Percentiles rank a stretch among this genome's conserved stretches.
These are phyloP conservation scores for Lactarius quietus DNA, from an alignment of 768 basidiomycete genomes.

Conservation along the genomic window DNA sequence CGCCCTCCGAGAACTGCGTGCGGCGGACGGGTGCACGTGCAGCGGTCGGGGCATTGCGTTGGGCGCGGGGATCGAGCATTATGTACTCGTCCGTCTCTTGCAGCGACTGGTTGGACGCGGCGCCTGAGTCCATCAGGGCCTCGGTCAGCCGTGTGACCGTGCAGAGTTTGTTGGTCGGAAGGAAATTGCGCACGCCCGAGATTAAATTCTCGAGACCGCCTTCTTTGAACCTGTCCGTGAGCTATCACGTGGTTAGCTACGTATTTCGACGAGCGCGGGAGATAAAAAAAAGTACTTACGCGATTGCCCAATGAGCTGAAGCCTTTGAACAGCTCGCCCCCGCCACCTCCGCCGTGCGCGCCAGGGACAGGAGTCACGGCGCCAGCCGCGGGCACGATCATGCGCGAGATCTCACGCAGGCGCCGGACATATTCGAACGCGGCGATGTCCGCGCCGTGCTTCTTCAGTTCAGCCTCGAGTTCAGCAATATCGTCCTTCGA, in stretches of 20 bases:
- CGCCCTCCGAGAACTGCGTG: constrained; percentile 84
- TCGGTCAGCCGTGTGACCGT: constrained; percentile 91
- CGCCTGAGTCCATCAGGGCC: constrained; percentile 95
- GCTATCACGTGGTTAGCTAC: constrained; percentile 41
- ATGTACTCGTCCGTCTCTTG: constrained; percentile 49
- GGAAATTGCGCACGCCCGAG: constrained; percentile 96
- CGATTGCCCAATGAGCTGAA: constrained; percentile 90
- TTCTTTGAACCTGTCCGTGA: constrained; percentile 90
- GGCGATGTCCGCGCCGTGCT: constrained; percentile 70
- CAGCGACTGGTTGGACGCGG: constrained; percentile 85
- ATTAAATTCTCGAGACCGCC: constrained; percentile 96
- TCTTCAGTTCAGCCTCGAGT: constrained; percentile 82
- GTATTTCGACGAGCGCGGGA: not conserved
- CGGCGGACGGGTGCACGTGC: constrained; percentile 40
- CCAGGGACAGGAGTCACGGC: constrained; percentile 66
- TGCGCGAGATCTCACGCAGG: constrained; percentile 86
- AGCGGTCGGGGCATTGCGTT: constrained; percentile 35
- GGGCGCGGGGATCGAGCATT: constrained; percentile 44
- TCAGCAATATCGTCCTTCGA: constrained; percentile 87
- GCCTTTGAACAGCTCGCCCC: constrained; percentile 88
- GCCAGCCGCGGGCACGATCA: constrained; percentile 73
- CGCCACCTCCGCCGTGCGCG: constrained; percentile 43
- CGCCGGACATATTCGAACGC: constrained; percentile 93
- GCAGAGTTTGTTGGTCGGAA: constrained; percentile 91
- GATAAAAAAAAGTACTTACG: constrained; percentile 43